phyloP scores from a whole-genome alignment of 139 green algal genomes.

The Picochlorum sp. region DNA sequence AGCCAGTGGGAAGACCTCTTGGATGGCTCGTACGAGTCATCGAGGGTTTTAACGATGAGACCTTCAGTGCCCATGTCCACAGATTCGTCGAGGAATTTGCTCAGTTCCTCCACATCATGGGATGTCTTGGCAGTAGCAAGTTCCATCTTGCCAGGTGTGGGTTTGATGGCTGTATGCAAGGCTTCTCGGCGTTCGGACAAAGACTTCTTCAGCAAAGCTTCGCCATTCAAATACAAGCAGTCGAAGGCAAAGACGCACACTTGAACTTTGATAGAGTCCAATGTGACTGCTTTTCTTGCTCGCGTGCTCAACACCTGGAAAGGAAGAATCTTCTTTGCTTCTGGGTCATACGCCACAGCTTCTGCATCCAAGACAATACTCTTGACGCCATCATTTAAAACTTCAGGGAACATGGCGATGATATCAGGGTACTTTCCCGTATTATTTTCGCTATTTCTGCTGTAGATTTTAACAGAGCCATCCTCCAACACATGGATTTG shows the following conservation, averaged over 20 bases:
- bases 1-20: conserved; percentile 84
- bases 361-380: conserved; percentile 88
- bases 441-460: conserved; percentile 85
- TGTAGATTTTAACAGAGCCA: conserved; percentile 62
- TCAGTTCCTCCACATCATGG: conserved; percentile 79
- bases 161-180: conserved; percentile 55
- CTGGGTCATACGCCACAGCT: conserved; percentile 79
- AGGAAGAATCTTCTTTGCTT: conserved; percentile 72
- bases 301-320: conserved; percentile 89
- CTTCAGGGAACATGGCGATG: conserved; percentile 42
- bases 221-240: conserved; percentile 92
- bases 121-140: conserved; percentile 73
- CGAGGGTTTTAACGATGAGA: conserved; percentile 90
- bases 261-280: conserved; percentile 78
- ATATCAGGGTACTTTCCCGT: conserved; percentile 93
- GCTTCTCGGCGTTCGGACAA: conserved; percentile 66
- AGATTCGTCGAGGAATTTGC: conserved; percentile 82
- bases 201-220: conserved; percentile 61
- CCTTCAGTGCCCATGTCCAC: conserved; percentile 84
- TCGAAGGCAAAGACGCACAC: conserved; percentile 92
- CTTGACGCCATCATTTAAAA: conserved; percentile 24
- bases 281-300: conserved; percentile 79
- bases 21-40: conserved; percentile 79
- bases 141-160: conserved; percentile 60
- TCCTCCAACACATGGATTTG: conserved; percentile 72